Evolutionary conservation across 331 rosid genomes (phyloP).

Genomic region (Erythrophleum ivorense): DNA sequence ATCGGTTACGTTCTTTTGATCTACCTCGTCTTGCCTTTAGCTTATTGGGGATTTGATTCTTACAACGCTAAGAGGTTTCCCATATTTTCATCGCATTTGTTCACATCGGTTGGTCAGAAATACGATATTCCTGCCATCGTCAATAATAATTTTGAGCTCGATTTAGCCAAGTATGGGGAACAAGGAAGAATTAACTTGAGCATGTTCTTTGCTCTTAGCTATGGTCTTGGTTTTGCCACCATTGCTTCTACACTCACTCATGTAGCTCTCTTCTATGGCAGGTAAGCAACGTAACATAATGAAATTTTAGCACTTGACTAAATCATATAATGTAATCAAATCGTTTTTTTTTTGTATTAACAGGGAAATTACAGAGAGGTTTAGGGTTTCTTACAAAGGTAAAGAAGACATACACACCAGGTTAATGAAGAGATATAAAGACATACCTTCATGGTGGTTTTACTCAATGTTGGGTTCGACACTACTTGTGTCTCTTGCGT

Average conservation of each 20-base stretch:
- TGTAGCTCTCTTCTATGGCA: slow-evolving; percentile 70
- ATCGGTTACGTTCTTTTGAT: slow-evolving; percentile 55
- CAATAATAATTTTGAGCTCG: slow-evolving; percentile 60
- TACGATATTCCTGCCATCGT: slow-evolving; percentile 69
- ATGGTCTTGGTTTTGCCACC: slow-evolving; percentile 80
- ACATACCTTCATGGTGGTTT: slow-evolving; percentile 86
- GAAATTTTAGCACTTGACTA: too few relatives aligned
- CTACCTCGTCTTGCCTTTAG: slow-evolving; percentile 54
- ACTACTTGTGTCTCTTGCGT: slow-evolving; percentile 52
- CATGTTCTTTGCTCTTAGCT: slow-evolving; percentile 60
- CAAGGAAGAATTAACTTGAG: slow-evolving; percentile 68
- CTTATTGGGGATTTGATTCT: slow-evolving; percentile 72
- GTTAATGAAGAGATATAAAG: slow-evolving; percentile 72
- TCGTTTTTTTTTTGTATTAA: too few relatives aligned
- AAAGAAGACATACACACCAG: slow-evolving; percentile 81
- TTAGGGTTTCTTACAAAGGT: slow-evolving; percentile 54
- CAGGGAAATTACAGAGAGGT: slow-evolving; percentile 72
- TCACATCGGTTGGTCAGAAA: slow-evolving; percentile 53
- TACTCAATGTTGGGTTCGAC: slow-evolving; percentile 51
- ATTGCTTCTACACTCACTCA: slow-evolving; percentile 71
- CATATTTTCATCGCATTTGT: slow-evolving; percentile 70
- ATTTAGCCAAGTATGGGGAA: slow-evolving; percentile 46
- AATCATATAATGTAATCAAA: too few relatives aligned
- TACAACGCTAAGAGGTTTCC: slow-evolving; percentile 63
- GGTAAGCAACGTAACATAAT: too few relatives aligned